These are phyloP conservation scores for Mycena amicta DNA, from an alignment of 768 basidiomycete species.

Conservation along the genomic window DNA sequence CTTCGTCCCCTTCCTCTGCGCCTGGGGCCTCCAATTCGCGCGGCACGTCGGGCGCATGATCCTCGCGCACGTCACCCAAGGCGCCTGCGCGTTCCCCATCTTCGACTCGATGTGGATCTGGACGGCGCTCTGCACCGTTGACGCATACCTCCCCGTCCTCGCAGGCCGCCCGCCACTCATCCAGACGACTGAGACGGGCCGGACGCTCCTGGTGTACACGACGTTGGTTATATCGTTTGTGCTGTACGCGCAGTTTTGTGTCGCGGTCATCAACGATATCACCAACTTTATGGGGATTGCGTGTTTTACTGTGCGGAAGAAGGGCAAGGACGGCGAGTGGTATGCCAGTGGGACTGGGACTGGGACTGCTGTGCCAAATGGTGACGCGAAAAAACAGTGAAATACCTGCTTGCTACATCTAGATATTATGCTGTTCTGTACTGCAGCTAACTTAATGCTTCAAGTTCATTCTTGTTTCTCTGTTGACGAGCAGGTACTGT, in stretches of 20 bases:
- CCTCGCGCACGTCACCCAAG: conserved; percentile 80
- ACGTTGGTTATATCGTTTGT: conserved; percentile 70
- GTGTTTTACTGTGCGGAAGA: conserved; percentile 90
- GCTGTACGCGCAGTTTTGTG: conserved; percentile 77
- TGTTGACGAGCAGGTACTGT: too few species aligned
- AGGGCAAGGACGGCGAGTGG: conserved; percentile 73
- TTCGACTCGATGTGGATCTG: conserved; percentile 90
- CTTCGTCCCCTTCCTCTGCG: conserved; percentile 85
- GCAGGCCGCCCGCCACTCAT: conserved; percentile 70
- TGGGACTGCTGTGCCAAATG: neutral
- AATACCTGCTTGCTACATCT: too few species aligned
- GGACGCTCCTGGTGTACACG: conserved; percentile 71
- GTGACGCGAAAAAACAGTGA: neutral
- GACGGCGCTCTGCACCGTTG: conserved; percentile 74
- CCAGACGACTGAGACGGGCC: conserved; percentile 63
- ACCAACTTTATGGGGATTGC: conserved; percentile 92
- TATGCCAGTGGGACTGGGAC: too few species aligned
- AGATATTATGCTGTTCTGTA: too few species aligned
- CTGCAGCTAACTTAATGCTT: too few species aligned
- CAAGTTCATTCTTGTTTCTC: too few species aligned
- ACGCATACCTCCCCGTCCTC: conserved; percentile 77
- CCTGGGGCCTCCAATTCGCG: conserved; percentile 92
- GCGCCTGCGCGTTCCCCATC: conserved; percentile 74
- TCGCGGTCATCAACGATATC: conserved; percentile 83
- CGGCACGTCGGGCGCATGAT: conserved; percentile 93